Base-by-base conservation (phyloP, 192 early-diverging fungal species). In the Umbelopsis sp. region DNA sequence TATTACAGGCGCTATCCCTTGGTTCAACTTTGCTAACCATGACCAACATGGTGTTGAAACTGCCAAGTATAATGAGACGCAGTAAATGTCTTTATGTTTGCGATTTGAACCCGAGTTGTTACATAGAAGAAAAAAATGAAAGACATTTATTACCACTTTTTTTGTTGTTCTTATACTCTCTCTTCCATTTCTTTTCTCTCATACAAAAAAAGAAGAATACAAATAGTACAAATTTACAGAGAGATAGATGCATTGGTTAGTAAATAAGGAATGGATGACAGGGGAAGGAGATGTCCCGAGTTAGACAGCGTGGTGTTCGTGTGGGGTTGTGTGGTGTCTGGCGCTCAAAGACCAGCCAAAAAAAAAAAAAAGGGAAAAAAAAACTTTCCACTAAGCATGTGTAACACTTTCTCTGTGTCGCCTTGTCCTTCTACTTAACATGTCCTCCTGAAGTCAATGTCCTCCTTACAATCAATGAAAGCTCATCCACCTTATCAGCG, bases 11-110 rank as follows among this genome's bases (percentile, higher is more conserved):
- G 81, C 89, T 59, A 70, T 86, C 62, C 91, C 91, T 38, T 87
- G 84, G 85, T 93, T 92, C 81, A 93, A 93, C 85, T 88, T 91
- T 81, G 85, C 82, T 78, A 91, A 89, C 81, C 92, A 93, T 74
- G 85, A 86, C 73, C 88, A 87, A 71, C 92, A 93, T 47, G 86
- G 88, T 67, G 82, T 87, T 45, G 86, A 89, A 70, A 78, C 80
- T 53, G 71, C 71, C 66, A 82, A 82, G 56, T 83, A 85, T 68
- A 80, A 78, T 71, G 76, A 83, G 56, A 62, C 56, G 31, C 56
- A 62, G 56, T 62, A 62, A 62, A 34, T 62, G 56, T 21, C 20
- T 49, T 49, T 49, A 6, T 49, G 29, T 34, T 62, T 62, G 56
- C 16, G 31, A 29, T 62, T 32, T 16, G 25, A 32, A 31, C 56